Base-by-base conservation (phyloP, 768 basidiomycete species). In the Phlegmacium glaucopus region DNA sequence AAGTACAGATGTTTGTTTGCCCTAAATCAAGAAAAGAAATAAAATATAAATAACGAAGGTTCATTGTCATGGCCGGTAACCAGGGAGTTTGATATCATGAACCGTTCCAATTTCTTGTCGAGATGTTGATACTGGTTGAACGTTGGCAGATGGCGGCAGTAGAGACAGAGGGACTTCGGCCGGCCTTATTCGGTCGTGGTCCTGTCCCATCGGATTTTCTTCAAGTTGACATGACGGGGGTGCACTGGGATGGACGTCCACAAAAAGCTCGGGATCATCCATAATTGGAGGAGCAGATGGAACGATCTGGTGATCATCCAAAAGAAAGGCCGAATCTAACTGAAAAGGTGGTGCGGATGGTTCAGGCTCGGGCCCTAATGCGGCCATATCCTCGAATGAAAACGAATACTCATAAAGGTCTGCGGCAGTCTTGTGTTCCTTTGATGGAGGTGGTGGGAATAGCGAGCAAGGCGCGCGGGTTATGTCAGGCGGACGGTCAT, bases 201-300 rank as follows among this genome's bases (percentile, higher is more conserved):
- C 42, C 41, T 56, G 51, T 22, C 50, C 52, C 34, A 43, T 27
- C 35, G 42, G 39, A 28, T 26, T 36, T 47, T 53, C 53, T 42
- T 41, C 52, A n/a, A 45, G 34, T 27, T 51, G 42, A 18, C 47
- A 39, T 4, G 48, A 44, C 36, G 47, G 45, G 15, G 65, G 62
- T 22, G 61, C 62, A 50, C 53, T 59, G 36, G 61, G 51, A 9
- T 44, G 42, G 1, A 42, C 32, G 34, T 53, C 54, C n/a, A 40
- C 46, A 17, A 53, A 52, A 29, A 64, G 49, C 22, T 60, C 49
- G 44, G 55, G 66, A 36, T 61, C 56, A 18, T 63, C 66, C 44
- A 58, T 44, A 39, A 70, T 44, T 13, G 68, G 68, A 47, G 77
- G 77, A 2, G 79, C 79, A 44, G 80, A 81, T n/a, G 81, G 75